A percentile compares a stretch with the other conserved stretches of the same genome.
phyloP scores from a whole-genome alignment of 2,329 filamentous ascomycete genomes.

The Aulographum hederae region DNA sequence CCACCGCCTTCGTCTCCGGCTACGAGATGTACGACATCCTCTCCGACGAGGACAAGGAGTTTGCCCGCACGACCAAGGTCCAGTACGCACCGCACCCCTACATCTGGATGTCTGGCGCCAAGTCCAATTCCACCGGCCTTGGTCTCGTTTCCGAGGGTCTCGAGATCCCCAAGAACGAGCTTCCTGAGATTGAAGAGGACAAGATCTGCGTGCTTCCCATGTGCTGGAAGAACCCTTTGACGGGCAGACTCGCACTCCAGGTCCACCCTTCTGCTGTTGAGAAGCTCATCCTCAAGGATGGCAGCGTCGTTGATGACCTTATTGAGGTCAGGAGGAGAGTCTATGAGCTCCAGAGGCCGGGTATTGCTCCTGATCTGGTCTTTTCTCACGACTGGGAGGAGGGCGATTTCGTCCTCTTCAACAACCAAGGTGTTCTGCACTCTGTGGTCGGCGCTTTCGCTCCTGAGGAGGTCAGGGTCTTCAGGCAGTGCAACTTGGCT shows the following conservation, averaged over 20 bases:
- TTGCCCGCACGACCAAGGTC: conserved; percentile 46
- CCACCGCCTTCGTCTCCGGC: conserved; percentile 57
- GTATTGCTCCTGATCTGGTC: conserved; percentile 48
- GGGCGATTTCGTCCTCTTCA: conserved; percentile 60
- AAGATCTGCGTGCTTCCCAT: conserved; percentile 59
- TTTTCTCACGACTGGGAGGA: conserved; percentile 64
- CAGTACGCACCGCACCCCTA: conserved; percentile 69
- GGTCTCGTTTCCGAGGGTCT: conserved; percentile 50
- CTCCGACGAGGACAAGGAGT: conserved; percentile 45
- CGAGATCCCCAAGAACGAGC: conserved; percentile 39
- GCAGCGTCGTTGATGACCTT: conserved; percentile 51
- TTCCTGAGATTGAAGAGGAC: conserved; percentile 45
- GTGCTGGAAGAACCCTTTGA: conserved; percentile 61
- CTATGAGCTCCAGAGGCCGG: conserved; percentile 53
- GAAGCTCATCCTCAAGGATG: conserved; percentile 48
- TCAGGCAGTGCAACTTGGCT: conserved; percentile 67
- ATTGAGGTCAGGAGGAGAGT: conserved; percentile 47
- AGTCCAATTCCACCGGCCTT: conserved; percentile 48
- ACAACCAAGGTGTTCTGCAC: conserved; percentile 60
- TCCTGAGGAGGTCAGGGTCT: conserved; percentile 54
- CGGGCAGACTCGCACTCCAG: conserved; percentile 50
- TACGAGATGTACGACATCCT: conserved; percentile 53
- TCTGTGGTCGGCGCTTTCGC: conserved; percentile 59
- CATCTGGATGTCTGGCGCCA: conserved; percentile 60
- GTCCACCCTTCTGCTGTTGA: conserved; percentile 56